Base-by-base conservation (phyloP, 305 asterid species). In the Fraxinus xanthoxyloides region DNA sequence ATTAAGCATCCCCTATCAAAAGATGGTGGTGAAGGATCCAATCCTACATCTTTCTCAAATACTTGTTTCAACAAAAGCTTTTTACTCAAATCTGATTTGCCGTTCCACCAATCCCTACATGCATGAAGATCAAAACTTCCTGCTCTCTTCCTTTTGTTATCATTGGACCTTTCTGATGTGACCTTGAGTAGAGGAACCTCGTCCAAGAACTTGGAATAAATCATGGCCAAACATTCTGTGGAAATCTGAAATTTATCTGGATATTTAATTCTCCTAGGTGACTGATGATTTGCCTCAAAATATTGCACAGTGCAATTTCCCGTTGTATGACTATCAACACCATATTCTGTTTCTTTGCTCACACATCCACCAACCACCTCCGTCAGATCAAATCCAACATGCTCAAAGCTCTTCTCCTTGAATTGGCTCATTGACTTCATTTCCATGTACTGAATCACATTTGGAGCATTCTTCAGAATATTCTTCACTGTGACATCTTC, bases 361-460 rank as follows among this genome's bases (percentile, higher is more conserved):
- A 92, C 84, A 82, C 94, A 92, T 24, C 90, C 92, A 6, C 79
- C 92, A 21, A 92, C 82, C 69, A 91, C 81, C 69, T 81, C 92
- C 74, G 89, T 92, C 81, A 91, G 36, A 86, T 88, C 93, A 84
- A 79, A 84, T 12, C 77, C 77, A 26, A 48, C 85, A 67, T 56
- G 73, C 72, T 88, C 89, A 77, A 87, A 72, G 54, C 81, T 80
- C 80, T 80, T 79, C 8, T 78, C 77, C 79, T 84, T 76, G 19
- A 75, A 54, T 30, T 84, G 85, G 30, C 75, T 67, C 91, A 83
- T 87, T 1, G 98, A 88, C 85, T 92, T 95, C 88, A 91, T 73
- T 91, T 95, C 98, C 97, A 92, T 89, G 81, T 93, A 95, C 72
- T 91, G 97, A 80, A 95, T 91, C 26, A 94, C 94, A 81, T 81